These are phyloP conservation scores for Tolypocladium guangdongense DNA, from an alignment of 2,329 filamentous ascomycete genomes.

Conservation along the genomic window DNA sequence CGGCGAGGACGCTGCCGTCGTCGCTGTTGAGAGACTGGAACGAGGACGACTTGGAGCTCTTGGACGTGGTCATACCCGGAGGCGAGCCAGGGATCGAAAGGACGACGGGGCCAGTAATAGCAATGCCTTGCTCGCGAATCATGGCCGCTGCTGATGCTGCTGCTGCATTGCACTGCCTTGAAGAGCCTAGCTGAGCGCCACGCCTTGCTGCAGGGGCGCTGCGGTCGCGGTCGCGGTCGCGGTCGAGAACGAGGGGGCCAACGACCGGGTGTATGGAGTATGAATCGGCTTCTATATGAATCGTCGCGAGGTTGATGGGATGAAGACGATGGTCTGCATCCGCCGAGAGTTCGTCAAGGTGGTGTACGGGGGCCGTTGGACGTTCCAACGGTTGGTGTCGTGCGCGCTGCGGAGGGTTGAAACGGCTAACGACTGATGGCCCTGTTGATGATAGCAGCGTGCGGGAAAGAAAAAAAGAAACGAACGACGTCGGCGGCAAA, in stretches of 20 bases:
- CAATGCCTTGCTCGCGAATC: constrained; percentile 21
- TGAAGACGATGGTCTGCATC: not conserved
- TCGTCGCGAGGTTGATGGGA: not conserved
- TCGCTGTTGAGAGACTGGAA: constrained; percentile 71
- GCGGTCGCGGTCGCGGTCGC: not conserved
- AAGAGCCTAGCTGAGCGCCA: not conserved
- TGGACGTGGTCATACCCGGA: constrained; percentile 64
- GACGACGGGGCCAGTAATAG: constrained; percentile 8
- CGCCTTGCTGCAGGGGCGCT: not conserved
- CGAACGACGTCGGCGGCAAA: not conserved
- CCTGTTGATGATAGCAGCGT: not conserved
- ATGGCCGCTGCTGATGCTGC: constrained; percentile 14
- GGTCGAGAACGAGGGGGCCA: not conserved
- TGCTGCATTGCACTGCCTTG: constrained; percentile 13
- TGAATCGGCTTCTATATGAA: not conserved
- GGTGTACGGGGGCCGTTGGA: not conserved
- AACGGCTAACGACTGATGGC: not conserved
- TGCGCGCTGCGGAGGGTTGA: not conserved
- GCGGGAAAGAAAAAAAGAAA: not conserved
- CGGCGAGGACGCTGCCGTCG: constrained; percentile 57
- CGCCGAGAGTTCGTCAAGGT: not conserved
- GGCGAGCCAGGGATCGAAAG: constrained; percentile 24
- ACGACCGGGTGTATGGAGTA: not conserved
- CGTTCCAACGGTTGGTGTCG: not conserved
- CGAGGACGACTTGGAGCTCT: constrained; percentile 85